Conservation (phyloP, 805 yeast species). For the Komagataella pastoris region DNA sequence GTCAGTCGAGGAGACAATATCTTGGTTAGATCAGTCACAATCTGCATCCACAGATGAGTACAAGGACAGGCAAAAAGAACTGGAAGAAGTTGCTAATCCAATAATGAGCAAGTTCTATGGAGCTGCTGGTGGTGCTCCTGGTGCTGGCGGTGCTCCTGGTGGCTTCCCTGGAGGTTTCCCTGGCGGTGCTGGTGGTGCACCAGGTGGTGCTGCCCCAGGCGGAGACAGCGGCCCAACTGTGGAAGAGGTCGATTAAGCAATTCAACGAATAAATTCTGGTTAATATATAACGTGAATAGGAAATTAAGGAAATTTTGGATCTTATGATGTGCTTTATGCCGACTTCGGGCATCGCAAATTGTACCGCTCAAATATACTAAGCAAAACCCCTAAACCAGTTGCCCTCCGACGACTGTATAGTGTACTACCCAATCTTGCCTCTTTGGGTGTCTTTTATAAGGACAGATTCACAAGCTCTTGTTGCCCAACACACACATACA, state of each 20-base stretch:
- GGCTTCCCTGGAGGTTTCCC: constrained; percentile 46
- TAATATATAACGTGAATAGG: neutral
- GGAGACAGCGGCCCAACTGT: constrained; percentile 34
- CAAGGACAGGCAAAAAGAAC: constrained; percentile 80
- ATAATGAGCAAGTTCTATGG: constrained; percentile 88
- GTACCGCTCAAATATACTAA: no score
- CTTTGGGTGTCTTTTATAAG: neutral
- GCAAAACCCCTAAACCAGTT: neutral
- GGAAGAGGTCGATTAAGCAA: constrained; percentile 34
- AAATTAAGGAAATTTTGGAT: neutral
- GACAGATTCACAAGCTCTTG: neutral
- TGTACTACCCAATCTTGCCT: neutral
- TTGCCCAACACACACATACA: neutral
- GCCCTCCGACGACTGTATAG: neutral
- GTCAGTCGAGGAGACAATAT: constrained; percentile 66
- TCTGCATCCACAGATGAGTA: constrained; percentile 79
- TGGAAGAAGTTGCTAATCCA: constrained; percentile 83
- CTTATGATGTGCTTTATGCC: neutral
- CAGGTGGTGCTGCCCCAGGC: constrained; percentile 38
- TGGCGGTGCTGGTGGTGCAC: constrained; percentile 33
- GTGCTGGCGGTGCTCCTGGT: constrained; percentile 44
- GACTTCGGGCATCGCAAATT: neutral
- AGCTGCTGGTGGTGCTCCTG: constrained; percentile 56
- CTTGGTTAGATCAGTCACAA: constrained; percentile 80
- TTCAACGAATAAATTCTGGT: constrained; percentile 3